Evolutionary conservation across 805 yeast species (phyloP), one percentile per base, ranked within the genome.

Genomic region (Metschnikowia gruessii): DNA sequence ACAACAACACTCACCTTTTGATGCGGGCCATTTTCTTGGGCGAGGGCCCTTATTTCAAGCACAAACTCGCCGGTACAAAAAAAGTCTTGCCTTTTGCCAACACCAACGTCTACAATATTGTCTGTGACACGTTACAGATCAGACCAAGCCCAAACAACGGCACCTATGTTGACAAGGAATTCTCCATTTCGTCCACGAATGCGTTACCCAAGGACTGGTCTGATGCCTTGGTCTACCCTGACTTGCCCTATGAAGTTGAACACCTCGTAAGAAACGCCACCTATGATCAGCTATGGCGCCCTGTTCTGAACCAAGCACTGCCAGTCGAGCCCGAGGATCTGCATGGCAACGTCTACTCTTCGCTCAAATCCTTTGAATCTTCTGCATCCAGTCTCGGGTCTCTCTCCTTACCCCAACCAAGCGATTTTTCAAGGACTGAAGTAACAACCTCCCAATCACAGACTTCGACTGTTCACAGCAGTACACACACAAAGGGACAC

Each of bases 11-110:
- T 0, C 88, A 83, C 50, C 76, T 84, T 6, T 68, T 89, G 47
- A 90, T 90, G 96, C 69, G 96, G 42, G 90, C 96, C 0, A 56
- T 87, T 9, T 91, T 92, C 61, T 56, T 88, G 34, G 95, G 85
- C 0, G 63, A 75, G 1, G 98, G 98, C 0, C 97, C 97, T 0
- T 86, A 76, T 58, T 90, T 91, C 63, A 59, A 66, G 33, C 48
- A 56, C 19, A 65, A 61, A 33, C 64, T 72, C 16, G 41, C 49
- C 1, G 45, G 57, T 16, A 51, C 55, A 8, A 51, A 52, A 43
- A 69, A 69, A 53, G 68, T 80, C 18, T 62, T 68, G 51, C 96
- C 96, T 3, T 85, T 91, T 57, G 66, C 74, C 10, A 92, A 89
- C 61, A 70, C 77, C 12, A 87, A 89, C 50, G 74, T 91, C 4